Base-by-base conservation (phyloP, 208 protist genomes). In the Crithidia sp. region DNA sequence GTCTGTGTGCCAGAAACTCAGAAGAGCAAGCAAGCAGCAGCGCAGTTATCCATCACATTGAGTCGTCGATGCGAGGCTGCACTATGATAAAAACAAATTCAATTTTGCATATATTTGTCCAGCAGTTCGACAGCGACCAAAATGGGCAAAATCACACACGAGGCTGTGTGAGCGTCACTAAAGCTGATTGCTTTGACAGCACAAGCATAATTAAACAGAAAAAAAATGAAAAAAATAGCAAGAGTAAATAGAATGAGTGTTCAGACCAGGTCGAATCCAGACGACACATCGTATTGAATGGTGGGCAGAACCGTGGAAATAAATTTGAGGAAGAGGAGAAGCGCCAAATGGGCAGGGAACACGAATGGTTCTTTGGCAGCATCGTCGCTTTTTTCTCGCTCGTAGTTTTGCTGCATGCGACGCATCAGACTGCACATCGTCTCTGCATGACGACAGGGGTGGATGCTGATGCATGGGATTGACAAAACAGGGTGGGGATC, bases 201-300 rank as follows among this genome's bases (percentile, higher is more conserved):
- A 28, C 28, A 28, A 28, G 28, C 28, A 28, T 28, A 28, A 28
- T 28, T 28, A 28, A 28, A 28, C 28, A 28, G 28, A 28, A 28
- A 28, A 28, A 28, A 28, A 28, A 28, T 28, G 28, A 28, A 28
- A 28, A 28, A 28, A 28, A 28, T 28, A 64, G 39, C 17, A 47
- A 49, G 43, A 52, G 66, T 49, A 13, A 61, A 52, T 28, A 12
- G 7, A 37, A 53, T 52, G 44, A 19, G 50, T 17, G 16, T 7
- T 17, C 8, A 55, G 50, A 71, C 47, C 7, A 88, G 45, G 47
- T 97, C 83, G 60, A 98, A 85, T 14, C 87, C 83, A n/a, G 91
- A 88, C 8, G 96, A 98, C 60, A 94, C 88, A 71, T 99, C 98
- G 74, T 98, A 99, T 60, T 98, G 94, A 76, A 99, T 98, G 14